These are phyloP conservation scores for Plasmodium coatneyi DNA, from an alignment of 169 alveolate genomes.

Conservation along the genomic window DNA sequence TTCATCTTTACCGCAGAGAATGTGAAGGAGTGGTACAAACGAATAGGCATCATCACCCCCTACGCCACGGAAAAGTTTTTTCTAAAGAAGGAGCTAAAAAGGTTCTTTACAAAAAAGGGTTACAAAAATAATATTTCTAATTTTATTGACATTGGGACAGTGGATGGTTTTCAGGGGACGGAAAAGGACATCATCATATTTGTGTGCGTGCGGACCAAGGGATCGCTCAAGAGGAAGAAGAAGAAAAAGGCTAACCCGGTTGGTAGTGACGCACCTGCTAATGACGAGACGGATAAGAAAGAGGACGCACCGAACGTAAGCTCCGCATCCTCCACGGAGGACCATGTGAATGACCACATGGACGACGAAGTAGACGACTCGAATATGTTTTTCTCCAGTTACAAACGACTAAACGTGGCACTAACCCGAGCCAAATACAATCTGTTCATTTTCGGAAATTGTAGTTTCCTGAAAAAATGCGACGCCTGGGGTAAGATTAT, in stretches of 20 bases:
- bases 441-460: conserved; percentile 90
- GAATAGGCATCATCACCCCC: conserved; percentile 85
- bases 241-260: conserved; percentile 5
- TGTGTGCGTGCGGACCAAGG: conserved; percentile 91
- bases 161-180: conserved; percentile 99
- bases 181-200: conserved; percentile 97
- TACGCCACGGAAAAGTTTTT: conserved; percentile 81
- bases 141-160: conserved; percentile 95
- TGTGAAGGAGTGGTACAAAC: conserved; percentile 25
- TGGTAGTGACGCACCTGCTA: not conserved
- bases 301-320: not conserved
- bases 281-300: not conserved
- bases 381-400: conserved; percentile 88
- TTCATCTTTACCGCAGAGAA: conserved; percentile 77
- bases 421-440: conserved; percentile 94
- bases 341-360: not conserved
- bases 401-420: conserved; percentile 96
- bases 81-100: conserved; percentile 70
- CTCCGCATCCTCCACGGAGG: conserved; percentile 21
- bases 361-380: conserved; percentile 40
- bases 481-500: conserved; percentile 63
- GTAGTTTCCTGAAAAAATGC: conserved; percentile 47
- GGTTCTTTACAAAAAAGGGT: conserved; percentile 24
- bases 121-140: conserved; percentile 48
- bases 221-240: conserved; percentile 30